Conservation (phyloP, 2,329 filamentous ascomycete species). For the Colletotrichum camelliae region DNA sequence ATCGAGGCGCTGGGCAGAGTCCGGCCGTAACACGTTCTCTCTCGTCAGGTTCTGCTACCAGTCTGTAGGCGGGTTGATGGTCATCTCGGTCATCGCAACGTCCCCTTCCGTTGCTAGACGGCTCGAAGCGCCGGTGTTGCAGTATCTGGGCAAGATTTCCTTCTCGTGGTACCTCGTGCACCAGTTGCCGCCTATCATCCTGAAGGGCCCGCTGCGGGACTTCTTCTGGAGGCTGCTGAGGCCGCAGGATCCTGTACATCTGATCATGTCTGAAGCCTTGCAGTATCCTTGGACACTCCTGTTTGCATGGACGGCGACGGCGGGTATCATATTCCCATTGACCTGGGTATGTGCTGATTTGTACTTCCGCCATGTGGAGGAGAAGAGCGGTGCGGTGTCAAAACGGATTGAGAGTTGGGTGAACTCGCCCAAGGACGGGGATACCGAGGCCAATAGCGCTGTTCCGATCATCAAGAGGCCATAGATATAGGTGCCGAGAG, state of each 20-base stretch:
- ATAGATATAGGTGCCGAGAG: background rate
- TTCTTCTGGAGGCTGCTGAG: background rate
- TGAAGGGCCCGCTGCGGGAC: background rate
- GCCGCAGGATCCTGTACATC: background rate
- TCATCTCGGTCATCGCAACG: background rate
- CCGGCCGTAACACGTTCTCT: background rate
- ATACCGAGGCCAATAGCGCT: background rate
- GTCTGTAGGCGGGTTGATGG: background rate
- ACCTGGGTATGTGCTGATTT: background rate
- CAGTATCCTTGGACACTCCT: background rate
- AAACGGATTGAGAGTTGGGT: background rate
- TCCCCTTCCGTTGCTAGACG: background rate
- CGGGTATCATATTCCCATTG: background rate
- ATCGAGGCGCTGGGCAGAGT: background rate
- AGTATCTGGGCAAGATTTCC: background rate
- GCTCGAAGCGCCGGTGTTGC: background rate
- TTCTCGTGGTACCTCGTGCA: background rate
- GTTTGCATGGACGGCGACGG: background rate
- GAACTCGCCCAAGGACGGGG: background rate
- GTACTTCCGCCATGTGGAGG: background rate
- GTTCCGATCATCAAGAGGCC: background rate
- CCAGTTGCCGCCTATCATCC: background rate
- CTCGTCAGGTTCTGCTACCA: background rate
- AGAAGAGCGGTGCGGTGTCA: background rate
- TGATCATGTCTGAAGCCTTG: background rate